phyloP scores from a whole-genome alignment of 176 grass and related monocot genomes.

The bread wheat (Triticum aestivum) region IWGSC_CS_RefSeq_v2.1 NC_057810.1:64900599-64901098 shows the following conservation, averaged over 20 bases:
- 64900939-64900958: conserved; percentile 5
- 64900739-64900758: not conserved
- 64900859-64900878: not conserved
- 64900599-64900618: too few relatives aligned
- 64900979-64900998: not conserved
- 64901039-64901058: not conserved
- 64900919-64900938: not conserved
- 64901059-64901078: too few relatives aligned
- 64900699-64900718: not conserved
- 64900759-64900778: not conserved
- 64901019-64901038: not conserved
- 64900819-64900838: not conserved
- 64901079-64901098: not conserved
- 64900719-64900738: not conserved
- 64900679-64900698: too few relatives aligned
- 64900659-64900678: not conserved
- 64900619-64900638: not conserved
- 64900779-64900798: not conserved
- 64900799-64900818: not conserved
- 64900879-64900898: not conserved
- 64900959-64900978: not conserved
- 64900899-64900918: not conserved
- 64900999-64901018: not conserved
- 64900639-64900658: not conserved
- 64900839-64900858: conserved; percentile 2